Evolutionary conservation across 2,329 filamentous ascomycete species (phyloP).

Genomic region (Penicillium rolfsii): DNA sequence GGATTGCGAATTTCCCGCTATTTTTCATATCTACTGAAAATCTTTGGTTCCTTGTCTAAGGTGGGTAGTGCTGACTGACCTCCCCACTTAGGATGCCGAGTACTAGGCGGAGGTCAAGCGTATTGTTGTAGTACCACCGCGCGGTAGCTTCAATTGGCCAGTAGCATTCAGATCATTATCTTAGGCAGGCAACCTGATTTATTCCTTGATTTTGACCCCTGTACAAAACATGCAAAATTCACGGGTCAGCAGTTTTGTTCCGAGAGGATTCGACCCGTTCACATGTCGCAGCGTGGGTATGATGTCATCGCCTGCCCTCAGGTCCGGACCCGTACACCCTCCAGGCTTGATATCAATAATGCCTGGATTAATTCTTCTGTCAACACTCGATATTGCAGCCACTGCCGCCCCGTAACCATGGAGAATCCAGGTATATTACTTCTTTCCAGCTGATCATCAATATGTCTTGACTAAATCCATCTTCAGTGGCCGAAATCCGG

Average conservation of each 20-base stretch:
- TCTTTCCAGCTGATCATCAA: background rate
- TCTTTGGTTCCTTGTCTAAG: background rate
- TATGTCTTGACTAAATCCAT: background rate
- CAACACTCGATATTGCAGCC: background rate
- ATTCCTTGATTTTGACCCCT: background rate
- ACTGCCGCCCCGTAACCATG: constrained; percentile 6
- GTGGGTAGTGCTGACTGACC: background rate
- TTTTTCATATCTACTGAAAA: background rate
- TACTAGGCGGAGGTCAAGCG: background rate
- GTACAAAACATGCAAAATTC: background rate
- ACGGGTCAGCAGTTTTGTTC: background rate
- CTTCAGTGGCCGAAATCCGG: constrained; percentile 61
- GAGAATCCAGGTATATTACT: constrained; percentile 20
- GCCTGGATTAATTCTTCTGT: background rate
- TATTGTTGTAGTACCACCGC: no score
- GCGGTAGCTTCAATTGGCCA: background rate
- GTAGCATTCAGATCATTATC: background rate
- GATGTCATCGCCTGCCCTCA: constrained; percentile 21
- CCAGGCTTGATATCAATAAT: background rate
- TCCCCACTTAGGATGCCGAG: background rate
- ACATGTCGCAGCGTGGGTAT: constrained; percentile 17
- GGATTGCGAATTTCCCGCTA: background rate
- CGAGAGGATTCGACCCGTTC: background rate
- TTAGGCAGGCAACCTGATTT: background rate
- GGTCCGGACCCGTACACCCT: background rate